Evolutionary conservation across 2,329 filamentous ascomycete genomes (phyloP), one percentile per base, ranked within the genome.

Genomic region (Venturia nashicola): DNA sequence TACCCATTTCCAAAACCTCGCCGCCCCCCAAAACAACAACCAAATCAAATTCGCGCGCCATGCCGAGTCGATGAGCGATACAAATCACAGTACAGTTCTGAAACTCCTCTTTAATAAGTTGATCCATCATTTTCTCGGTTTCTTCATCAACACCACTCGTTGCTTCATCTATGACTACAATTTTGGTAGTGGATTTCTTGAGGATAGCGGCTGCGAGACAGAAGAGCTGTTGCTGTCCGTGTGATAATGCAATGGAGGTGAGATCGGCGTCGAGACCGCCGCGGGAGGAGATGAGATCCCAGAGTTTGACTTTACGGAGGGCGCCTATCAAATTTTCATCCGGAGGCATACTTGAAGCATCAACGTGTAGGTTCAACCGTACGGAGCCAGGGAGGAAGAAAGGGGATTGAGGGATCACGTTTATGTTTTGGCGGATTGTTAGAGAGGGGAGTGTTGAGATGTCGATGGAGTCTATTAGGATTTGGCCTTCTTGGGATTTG

Each of bases 221-320:
- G 3, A 88, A 83, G 0, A 88, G 76, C 68, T 88, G 86, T 60
- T 85, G 74, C 70, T 88, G 85, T 0, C 85, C 86, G 68, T 88
- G 85, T 60, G 80, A 83, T 0, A 88, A 76, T 61, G 86, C 86
- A 43, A 80, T 36, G 11, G 40, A 5, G 5, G 32, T 6, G 2
- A 62, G 4, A 11, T 43, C 61, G 1, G 34, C 36, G 12, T 40
- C 57, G 8, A 60, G 57, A 27, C 57, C 57, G 18, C 57, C 57
- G 18, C 36, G 32, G 5, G 51, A 11, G 51, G 51, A 34, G 32
- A 55, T 36, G 32, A 55, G 23, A 12, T 36, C 27, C 57, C 57
- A 60, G 12, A 60, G 23, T 18, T 39, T 44, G n/a, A 36, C 32
- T 23, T 60, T 60, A 5, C 20, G 20, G 2, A 60, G 40, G 12